phyloP scores from a whole-genome alignment of 805 yeast genomes.

The Candida silvatica region DNA sequence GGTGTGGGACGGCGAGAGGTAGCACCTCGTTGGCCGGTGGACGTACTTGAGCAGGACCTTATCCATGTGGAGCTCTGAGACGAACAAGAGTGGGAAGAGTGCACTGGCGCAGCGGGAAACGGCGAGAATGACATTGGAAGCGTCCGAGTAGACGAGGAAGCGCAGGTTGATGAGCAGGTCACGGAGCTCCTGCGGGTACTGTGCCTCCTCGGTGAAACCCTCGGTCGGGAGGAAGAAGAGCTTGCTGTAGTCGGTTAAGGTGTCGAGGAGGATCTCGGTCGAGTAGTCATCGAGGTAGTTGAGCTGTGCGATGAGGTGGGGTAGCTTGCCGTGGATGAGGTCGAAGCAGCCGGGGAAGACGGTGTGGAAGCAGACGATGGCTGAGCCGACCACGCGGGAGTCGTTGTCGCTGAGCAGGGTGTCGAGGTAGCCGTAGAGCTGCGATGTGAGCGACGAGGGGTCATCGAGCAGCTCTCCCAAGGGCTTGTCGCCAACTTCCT shows the following conservation, averaged over 20 bases:
- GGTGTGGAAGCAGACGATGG: conserved; percentile 47
- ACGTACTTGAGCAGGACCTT: conserved; percentile 32
- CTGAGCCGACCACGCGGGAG: conserved; percentile 58
- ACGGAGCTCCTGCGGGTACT: conserved; percentile 42
- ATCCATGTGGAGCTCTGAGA: conserved; percentile 41
- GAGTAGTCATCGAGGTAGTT: conserved; percentile 67
- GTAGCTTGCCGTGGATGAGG: conserved; percentile 62
- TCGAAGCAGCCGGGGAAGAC: conserved; percentile 52
- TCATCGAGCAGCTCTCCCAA: conserved; percentile 11
- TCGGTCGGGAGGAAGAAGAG: conserved; percentile 34
- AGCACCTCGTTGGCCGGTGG: conserved; percentile 1
- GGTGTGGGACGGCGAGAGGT: not conserved
- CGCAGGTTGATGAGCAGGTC: conserved; percentile 26
- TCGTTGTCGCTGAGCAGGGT: conserved; percentile 58
- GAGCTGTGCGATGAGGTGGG: conserved; percentile 31
- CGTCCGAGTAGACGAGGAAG: conserved; percentile 39
- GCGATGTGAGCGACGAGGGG: conserved; percentile 34
- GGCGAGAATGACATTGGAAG: conserved; percentile 55
- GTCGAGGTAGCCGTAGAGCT: conserved; percentile 40
- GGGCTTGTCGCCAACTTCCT: conserved; percentile 1
- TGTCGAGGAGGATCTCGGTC: conserved; percentile 48
- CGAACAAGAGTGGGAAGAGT: conserved; percentile 45
- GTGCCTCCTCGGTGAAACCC: not conserved
- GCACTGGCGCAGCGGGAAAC: conserved; percentile 47
- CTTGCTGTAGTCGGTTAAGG: conserved; percentile 61